Evolutionary conservation across 78 protist species (phyloP).

Genomic region (Dictyostelium firmibasis): DNA sequence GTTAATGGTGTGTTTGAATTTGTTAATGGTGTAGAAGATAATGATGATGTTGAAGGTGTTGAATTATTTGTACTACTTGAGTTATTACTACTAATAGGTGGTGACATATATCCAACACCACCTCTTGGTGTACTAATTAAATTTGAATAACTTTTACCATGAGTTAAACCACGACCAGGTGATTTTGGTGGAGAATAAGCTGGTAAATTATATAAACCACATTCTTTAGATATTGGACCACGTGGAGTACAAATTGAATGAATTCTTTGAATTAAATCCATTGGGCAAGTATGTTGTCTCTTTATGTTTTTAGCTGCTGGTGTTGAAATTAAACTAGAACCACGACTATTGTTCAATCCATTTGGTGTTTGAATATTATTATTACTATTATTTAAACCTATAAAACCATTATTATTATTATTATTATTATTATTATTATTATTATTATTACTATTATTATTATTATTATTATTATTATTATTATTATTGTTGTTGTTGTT

Average conservation of each 20-base stretch:
- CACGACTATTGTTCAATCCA: not conserved
- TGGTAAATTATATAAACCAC: not conserved
- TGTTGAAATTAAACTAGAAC: not conserved
- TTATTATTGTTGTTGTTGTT: not conserved
- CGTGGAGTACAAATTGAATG: conserved; percentile 28
- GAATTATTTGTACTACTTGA: not conserved
- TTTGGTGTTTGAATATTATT: not conserved
- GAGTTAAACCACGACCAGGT: not conserved
- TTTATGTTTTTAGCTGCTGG: not conserved
- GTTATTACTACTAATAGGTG: not conserved
- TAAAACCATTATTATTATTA: not conserved
- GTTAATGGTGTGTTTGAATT: not conserved
- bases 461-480: not conserved
- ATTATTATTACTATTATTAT: not conserved
- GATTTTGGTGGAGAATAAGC: conserved; percentile 3
- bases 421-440: no score
- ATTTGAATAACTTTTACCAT: not conserved
- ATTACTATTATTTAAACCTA: not conserved
- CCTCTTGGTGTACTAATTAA: not conserved
- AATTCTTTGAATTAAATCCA: conserved; percentile 24
- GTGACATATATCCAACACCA: not conserved
- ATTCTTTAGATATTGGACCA: not conserved
- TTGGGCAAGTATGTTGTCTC: not conserved
- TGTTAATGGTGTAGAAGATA: not conserved
- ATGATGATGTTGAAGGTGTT: not conserved